These are phyloP conservation scores for Isabelozyma pseudorhagii DNA, from an alignment of 805 yeast genomes.

Conservation along the genomic window DNA sequence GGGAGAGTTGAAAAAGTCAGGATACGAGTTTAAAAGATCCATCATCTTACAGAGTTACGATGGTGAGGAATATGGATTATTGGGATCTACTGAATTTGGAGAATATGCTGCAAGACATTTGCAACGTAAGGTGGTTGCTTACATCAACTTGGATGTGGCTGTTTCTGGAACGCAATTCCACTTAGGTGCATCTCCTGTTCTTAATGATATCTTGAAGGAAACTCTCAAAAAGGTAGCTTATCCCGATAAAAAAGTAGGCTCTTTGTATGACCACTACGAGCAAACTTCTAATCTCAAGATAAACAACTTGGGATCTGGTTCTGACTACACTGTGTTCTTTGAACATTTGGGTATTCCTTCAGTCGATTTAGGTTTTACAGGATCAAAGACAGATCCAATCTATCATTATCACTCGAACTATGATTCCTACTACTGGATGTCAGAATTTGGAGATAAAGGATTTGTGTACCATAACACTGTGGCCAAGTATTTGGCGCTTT, in stretches of 20 bases:
- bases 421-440: slow-evolving; percentile 73
- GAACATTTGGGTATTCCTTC: slow-evolving; percentile 62
- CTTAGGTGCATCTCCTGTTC: slow-evolving; percentile 55
- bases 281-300: slow-evolving; percentile 35
- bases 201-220: slow-evolving; percentile 42
- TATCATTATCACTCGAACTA: slow-evolving; percentile 77
- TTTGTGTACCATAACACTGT: slow-evolving; percentile 56
- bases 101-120: slow-evolving; percentile 43
- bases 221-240: slow-evolving; percentile 47
- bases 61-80: slow-evolving; percentile 48
- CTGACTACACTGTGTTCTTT: slow-evolving; percentile 62
- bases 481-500: slow-evolving; percentile 51
- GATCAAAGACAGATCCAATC: slow-evolving; percentile 48
- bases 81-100: slow-evolving; percentile 58
- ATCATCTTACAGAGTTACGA: slow-evolving; percentile 39
- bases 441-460: slow-evolving; percentile 57
- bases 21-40: slow-evolving; percentile 36
- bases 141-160: slow-evolving; percentile 50
- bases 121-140: slow-evolving; percentile 44
- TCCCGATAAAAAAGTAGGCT: slow-evolving; percentile 33
- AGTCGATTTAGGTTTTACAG: slow-evolving; percentile 55
- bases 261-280: slow-evolving; percentile 50
- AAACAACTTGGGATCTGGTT: slow-evolving; percentile 60
- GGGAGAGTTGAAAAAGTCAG: slow-evolving; percentile 32
- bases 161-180: slow-evolving; percentile 49